Conservation (phyloP, 768 basidiomycete species). For the Coprinopsis cinerea region DNA sequence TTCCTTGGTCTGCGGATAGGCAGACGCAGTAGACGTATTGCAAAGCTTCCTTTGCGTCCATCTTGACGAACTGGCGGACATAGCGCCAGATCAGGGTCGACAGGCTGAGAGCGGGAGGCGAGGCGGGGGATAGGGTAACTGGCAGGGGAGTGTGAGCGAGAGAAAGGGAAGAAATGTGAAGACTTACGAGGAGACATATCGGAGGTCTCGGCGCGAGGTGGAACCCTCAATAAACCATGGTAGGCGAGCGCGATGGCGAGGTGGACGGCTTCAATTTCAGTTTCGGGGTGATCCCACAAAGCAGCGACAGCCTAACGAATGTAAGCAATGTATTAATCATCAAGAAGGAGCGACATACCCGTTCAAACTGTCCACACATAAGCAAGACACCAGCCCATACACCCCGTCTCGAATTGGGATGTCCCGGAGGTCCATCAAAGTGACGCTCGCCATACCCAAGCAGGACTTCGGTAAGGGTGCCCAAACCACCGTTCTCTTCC, state of each 20-base stretch:
- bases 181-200: slow-evolving; percentile 77
- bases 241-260: slow-evolving; percentile 88
- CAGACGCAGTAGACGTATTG: slow-evolving; percentile 91
- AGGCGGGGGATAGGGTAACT: slow-evolving; percentile 70
- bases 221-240: slow-evolving; percentile 85
- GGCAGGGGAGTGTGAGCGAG: not conserved
- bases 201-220: slow-evolving; percentile 73
- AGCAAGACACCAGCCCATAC: slow-evolving; percentile 81
- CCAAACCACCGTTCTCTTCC: slow-evolving; percentile 73
- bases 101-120: slow-evolving; percentile 70
- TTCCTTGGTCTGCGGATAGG: slow-evolving; percentile 64
- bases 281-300: slow-evolving; percentile 79
- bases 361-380: slow-evolving; percentile 92
- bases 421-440: slow-evolving; percentile 62
- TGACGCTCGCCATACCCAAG: slow-evolving; percentile 77
- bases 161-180: not conserved
- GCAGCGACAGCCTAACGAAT: slow-evolving; percentile 74
- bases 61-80: slow-evolving; percentile 84
- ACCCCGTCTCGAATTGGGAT: slow-evolving; percentile 55
- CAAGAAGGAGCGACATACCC: slow-evolving; percentile 41
- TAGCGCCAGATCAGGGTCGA: slow-evolving; percentile 90
- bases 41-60: slow-evolving; percentile 89
- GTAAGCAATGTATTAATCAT: not conserved
- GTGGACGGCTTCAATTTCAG: slow-evolving; percentile 92
- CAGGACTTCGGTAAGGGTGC: slow-evolving; percentile 67